A percentile compares a stretch with the other conserved stretches of the same genome.
phyloP scores from a whole-genome alignment of 2,329 filamentous ascomycete species.

The Paecilomyces fulvus region DNA sequence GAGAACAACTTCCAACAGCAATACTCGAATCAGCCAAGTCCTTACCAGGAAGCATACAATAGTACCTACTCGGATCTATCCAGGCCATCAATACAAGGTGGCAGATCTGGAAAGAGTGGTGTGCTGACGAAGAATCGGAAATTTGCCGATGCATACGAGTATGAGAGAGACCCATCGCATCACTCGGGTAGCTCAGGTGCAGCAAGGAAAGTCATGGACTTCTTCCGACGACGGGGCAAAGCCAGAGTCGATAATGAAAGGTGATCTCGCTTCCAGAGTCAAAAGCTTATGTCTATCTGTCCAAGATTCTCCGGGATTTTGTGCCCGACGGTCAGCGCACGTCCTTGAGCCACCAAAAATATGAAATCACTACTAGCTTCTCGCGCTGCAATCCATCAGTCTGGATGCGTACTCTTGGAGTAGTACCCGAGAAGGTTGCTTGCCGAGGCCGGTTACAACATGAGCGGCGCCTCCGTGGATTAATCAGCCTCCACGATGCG shows the following conservation, averaged over 20 bases:
- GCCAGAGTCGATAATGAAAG: constrained; percentile 49
- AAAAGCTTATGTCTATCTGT: constrained; percentile 10
- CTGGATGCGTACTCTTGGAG: background rate
- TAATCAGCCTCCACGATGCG: background rate
- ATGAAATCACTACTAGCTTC: background rate
- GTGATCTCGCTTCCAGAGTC: constrained; percentile 15
- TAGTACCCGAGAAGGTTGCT: background rate
- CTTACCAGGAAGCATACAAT: constrained; percentile 43
- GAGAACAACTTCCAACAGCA: constrained; percentile 23
- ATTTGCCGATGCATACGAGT: constrained; percentile 82
- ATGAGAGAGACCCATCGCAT: constrained; percentile 50
- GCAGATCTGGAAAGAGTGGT: constrained; percentile 36
- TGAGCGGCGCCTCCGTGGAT: background rate
- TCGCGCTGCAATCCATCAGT: background rate
- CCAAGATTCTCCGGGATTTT: background rate
- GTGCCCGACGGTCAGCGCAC: background rate
- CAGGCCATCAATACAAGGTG: constrained; percentile 35
- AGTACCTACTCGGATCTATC: constrained; percentile 31
- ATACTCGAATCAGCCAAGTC: constrained; percentile 16
- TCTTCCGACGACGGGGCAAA: constrained; percentile 82
- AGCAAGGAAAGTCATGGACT: constrained; percentile 93
- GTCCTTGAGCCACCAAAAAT: background rate
- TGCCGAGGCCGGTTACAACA: background rate
- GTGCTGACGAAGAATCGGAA: constrained; percentile 76
- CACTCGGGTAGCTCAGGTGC: constrained; percentile 78